Base-by-base conservation (phyloP, 2,329 filamentous ascomycete species). In the Pyricularia pennisetigena region DNA sequence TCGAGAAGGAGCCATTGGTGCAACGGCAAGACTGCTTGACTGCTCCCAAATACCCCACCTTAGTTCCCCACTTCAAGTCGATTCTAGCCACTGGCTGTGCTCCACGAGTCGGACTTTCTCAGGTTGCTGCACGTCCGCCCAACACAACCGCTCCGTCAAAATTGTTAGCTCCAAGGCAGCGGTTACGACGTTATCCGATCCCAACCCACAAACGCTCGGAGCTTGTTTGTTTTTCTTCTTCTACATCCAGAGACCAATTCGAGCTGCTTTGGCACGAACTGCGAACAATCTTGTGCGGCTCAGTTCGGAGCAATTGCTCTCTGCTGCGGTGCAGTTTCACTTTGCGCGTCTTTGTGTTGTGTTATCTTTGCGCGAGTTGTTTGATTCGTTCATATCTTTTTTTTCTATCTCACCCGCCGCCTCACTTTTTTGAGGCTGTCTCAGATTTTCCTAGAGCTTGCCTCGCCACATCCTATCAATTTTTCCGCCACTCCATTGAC, bases 71-170 rank as follows among this genome's bases (percentile, higher is more conserved):
- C 67, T 49, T 68, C 30, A 41, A n/a, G 3, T 32, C 32, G 3
- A 12, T 41, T 35, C 20, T 41, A 65, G 68, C 68, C 68, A 69
- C 62, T 69, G 41, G 57, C 14, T 66, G 67, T 64, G 64, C 63
- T 66, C 68, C 68, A 69, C 68, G 68, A 69, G 29, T 30, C 24
- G 57, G 57, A 28, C 57, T 26, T 61, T 9, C 41, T 54, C 16
- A 54, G 41, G 41, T 54, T 61, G 57, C 20, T 67, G 65, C 65
- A 67, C 63, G 65, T 67, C 65, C 65, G 63, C 68, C 68, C 68
- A 69, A 67, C 68, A 65, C 65, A 69, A 69, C 68, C 65, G 65
- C 68, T 62, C 35, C 29, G 24, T 61, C 54, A 64, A 68, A 67
- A 59, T 65, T 61, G n/a, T 29, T 57, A 20, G 32, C 20, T 57